Evolutionary conservation across 2,329 filamentous ascomycete species (phyloP), one percentile per base, ranked within the genome.

Genomic region (Rosellinia necatrix): DNA sequence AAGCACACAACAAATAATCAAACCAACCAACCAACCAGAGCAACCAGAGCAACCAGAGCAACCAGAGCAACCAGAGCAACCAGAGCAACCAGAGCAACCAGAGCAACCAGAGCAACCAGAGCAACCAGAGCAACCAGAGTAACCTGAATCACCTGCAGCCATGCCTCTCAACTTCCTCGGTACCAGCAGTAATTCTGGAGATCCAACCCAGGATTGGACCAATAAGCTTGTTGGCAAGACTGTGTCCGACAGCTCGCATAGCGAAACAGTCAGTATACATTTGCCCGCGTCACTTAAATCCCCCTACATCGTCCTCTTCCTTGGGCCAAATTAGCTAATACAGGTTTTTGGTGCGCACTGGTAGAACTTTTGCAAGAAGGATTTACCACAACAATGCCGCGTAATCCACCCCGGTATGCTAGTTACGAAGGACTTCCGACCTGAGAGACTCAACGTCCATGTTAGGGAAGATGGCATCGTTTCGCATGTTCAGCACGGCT

Each of bases 151-250:
- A 22, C 34, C 57, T 70, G n/a, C 74, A 86, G 70, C n/a, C 5
- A 82, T 88, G 85, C 85, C 85, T 81, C 84, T 87, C 73, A 78
- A 87, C 65, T 78, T 85, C 15, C 83, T 84, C 52, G 82, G 81
- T 67, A 73, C 86, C 64, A 84, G 76, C 60, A 27, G 9, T 59
- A 71, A 48, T 21, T 47, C 76, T 35, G 70, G 70, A 60, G 72
- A 70, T 64, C 67, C 74, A 69, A 82, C 78, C 30, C 75, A 83
- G 56, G 76, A 84, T 65, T 88, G 85, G 85, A 75, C 74, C 62
- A 80, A 78, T 72, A 85, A 86, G 76, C 75, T 88, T 4, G 78
- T 84, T 41, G 85, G 85, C 68, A 88, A 87, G 81, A 86, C 78
- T 43, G 71, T 87, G 10, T 77, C 78, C 9, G 83, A 84, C 0